Conservation (phyloP, 768 basidiomycete species). For the Amanita pallidorosea region DNA sequence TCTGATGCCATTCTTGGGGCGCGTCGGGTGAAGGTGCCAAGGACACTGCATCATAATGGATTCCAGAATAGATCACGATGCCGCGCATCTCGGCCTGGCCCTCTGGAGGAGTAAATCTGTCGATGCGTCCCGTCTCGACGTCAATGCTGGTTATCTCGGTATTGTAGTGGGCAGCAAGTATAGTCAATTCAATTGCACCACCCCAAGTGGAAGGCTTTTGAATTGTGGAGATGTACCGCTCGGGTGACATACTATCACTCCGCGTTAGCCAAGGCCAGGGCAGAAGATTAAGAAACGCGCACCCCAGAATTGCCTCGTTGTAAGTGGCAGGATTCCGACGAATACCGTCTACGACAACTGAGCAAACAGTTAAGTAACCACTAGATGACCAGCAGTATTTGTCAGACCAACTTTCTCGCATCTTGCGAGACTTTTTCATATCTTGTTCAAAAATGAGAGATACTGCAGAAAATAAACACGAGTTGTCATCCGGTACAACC, state of each 20-base stretch:
- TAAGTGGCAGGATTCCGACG: slow-evolving; percentile 59
- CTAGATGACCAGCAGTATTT: background rate
- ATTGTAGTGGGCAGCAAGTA: slow-evolving; percentile 72
- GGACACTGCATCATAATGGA: slow-evolving; percentile 91
- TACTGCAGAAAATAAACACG: slow-evolving; percentile 84
- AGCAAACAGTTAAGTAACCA: background rate
- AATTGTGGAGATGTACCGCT: slow-evolving; percentile 75
- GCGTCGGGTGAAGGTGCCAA: slow-evolving; percentile 70
- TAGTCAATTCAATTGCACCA: slow-evolving; percentile 86
- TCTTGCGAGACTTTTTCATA: slow-evolving; percentile 52
- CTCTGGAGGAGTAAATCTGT: slow-evolving; percentile 57
- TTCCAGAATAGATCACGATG: slow-evolving; percentile 87
- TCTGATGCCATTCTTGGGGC: slow-evolving; percentile 84
- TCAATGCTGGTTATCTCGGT: slow-evolving; percentile 88
- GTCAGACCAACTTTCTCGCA: slow-evolving; percentile 57
- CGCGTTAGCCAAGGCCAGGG: background rate
- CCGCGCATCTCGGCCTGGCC: slow-evolving; percentile 35
- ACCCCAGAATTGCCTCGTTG: slow-evolving; percentile 85
- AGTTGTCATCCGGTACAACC: slow-evolving; percentile 96
- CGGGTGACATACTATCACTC: slow-evolving; percentile 33
- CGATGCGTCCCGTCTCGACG: slow-evolving; percentile 85
- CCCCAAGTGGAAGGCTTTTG: slow-evolving; percentile 80
- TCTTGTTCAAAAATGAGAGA: slow-evolving; percentile 82
- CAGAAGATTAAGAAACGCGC: slow-evolving; percentile 8
- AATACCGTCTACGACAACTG: slow-evolving; percentile 83